These are phyloP conservation scores for Venturia aucupariae DNA, from an alignment of 2,329 filamentous ascomycete species.

Conservation along the genomic window DNA sequence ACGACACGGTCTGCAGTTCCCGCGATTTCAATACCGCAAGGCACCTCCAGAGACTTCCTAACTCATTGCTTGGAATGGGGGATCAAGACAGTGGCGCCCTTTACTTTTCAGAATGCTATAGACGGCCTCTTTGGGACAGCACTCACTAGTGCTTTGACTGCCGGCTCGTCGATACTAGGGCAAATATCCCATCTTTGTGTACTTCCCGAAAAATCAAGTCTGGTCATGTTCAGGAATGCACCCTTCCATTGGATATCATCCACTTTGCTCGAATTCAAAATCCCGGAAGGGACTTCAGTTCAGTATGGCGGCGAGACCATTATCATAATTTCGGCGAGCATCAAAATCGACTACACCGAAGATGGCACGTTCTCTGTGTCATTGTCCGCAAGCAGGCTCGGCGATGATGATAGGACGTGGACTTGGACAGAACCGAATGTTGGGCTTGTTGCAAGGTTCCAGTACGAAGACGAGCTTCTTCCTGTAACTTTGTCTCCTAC, in stretches of 20 bases:
- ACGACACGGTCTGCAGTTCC: neutral
- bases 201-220: neutral
- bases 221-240: neutral
- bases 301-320: neutral
- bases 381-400: neutral
- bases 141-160: neutral
- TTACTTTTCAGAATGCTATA: slow-evolving; percentile 3
- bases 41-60: neutral
- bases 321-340: neutral
- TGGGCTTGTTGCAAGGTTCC: neutral
- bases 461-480: neutral
- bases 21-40: neutral
- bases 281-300: neutral
- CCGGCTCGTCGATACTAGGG: neutral
- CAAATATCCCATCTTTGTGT: slow-evolving; percentile 1
- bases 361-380: neutral
- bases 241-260: neutral
- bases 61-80: neutral
- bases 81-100: neutral
- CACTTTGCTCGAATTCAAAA: neutral
- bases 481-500: neutral
- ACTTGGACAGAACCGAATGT: neutral
- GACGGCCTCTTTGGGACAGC: neutral
- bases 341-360: neutral
- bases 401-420: neutral